These are phyloP conservation scores for Rhynchosporium secalis DNA, from an alignment of 2,329 filamentous ascomycete species.

Conservation along the genomic window DNA sequence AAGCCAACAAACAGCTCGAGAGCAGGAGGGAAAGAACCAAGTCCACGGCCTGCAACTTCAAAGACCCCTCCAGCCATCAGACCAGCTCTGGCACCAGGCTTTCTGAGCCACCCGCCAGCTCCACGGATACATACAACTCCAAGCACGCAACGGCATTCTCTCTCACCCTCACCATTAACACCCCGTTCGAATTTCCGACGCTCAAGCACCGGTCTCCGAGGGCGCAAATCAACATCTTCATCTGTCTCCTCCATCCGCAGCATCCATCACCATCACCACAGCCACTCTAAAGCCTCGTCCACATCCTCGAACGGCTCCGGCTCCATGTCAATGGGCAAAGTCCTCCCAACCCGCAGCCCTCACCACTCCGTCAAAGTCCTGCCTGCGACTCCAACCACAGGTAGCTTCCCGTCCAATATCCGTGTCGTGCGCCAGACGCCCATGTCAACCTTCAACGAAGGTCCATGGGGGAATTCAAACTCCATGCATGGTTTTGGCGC, in stretches of 20 bases:
- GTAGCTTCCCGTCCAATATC: slow-evolving; percentile 80
- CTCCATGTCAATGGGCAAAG: slow-evolving; percentile 65
- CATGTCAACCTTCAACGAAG: slow-evolving; percentile 57
- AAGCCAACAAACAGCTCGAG: slow-evolving; percentile 46
- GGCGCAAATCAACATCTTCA: slow-evolving; percentile 92
- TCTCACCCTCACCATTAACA: slow-evolving; percentile 85
- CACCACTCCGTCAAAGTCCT: slow-evolving; percentile 95
- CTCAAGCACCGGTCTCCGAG: slow-evolving; percentile 78
- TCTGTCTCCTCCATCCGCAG: slow-evolving; percentile 92
- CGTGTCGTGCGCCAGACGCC: slow-evolving; percentile 70
- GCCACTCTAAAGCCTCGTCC: slow-evolving; percentile 91
- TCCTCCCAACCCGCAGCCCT: slow-evolving; percentile 68
- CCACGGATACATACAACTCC: slow-evolving; percentile 44
- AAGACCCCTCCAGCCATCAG: slow-evolving; percentile 43
- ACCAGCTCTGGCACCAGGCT: slow-evolving; percentile 41
- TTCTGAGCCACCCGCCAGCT: slow-evolving; percentile 36
- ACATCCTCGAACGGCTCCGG: slow-evolving; percentile 80
- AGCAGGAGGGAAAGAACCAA: slow-evolving; percentile 53
- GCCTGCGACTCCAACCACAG: slow-evolving; percentile 77
- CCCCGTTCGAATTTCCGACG: slow-evolving; percentile 84
- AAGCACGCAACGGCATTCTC: slow-evolving; percentile 70
- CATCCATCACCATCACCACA: slow-evolving; percentile 82
- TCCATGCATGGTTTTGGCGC: slow-evolving; percentile 49
- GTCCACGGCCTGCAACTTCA: slow-evolving; percentile 60
- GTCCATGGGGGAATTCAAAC: slow-evolving; percentile 51